Evolutionary conservation across 2,329 filamentous ascomycete species (phyloP), one percentile per base, ranked within the genome.

Genomic region (Colletotrichum sp.): DNA sequence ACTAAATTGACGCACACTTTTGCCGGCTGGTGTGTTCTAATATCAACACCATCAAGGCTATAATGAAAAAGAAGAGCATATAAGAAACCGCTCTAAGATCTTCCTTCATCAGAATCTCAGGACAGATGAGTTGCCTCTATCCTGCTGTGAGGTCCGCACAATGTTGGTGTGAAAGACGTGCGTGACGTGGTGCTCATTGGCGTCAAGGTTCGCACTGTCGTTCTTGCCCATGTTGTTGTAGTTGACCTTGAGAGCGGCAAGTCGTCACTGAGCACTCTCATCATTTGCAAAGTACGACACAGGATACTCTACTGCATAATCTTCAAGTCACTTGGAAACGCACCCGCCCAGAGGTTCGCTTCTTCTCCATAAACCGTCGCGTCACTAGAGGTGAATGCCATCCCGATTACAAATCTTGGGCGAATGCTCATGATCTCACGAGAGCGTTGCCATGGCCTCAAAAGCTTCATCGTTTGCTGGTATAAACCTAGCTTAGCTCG

Each of bases 391-490:
- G 39, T 49, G 19, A 12, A 12, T 49, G 11, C 44, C 44, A 13
- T 19, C n/a, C 19, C 6, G n/a, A 22, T 22, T 0, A 7, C 11
- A 12, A 12, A 13, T 16, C 5, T 49, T 44, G 19, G 1, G 3
- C n/a, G 44, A 12, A 22, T 36, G 15, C 34, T 0, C 0, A 1
- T 16, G 15, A 36, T 36, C 3, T 36, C 34, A 36, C 7, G 3
- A 8, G 3, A 12, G n/a, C 2, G 3, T 49, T 12, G 6, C 19
- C 6, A 7, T 49, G 0, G 11, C 11, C 19, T 3, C 19, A 12
- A n/a, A 3, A 1, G 9, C 39, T n/a, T 6, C 19, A n/a, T 5
- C 5, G 5, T 44, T 6, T 6, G 19, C 1, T 6, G 1, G 6
- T 15, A n/a, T 6, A 44, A 9, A n/a, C 9, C 39, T 11, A 11